These are phyloP conservation scores for Mycena kentingensis DNA, from an alignment of 768 basidiomycete species.

Conservation along the genomic window DNA sequence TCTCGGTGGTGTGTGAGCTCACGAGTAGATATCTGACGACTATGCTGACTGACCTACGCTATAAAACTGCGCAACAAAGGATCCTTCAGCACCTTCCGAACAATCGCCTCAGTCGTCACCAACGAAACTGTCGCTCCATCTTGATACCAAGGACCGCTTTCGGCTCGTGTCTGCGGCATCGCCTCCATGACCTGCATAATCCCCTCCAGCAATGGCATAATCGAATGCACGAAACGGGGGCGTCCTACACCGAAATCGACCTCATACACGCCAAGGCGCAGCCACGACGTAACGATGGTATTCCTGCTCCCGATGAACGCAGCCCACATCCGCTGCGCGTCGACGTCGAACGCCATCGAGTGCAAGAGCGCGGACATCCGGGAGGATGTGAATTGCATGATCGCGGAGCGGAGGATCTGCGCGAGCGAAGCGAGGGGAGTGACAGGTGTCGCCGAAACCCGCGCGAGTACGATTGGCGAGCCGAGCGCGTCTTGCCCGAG, in stretches of 20 bases:
- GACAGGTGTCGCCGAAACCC: slow-evolving; percentile 24
- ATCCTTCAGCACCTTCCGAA: slow-evolving; percentile 28
- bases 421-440: slow-evolving; percentile 25
- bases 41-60: too few relatives aligned
- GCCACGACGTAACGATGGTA: slow-evolving; percentile 38
- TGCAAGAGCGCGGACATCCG: slow-evolving; percentile 35
- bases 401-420: slow-evolving; percentile 29
- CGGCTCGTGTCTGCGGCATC: background rate
- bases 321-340: slow-evolving; percentile 35
- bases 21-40: too few relatives aligned
- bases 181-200: slow-evolving; percentile 36
- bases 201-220: slow-evolving; percentile 39
- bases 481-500: slow-evolving; percentile 33
- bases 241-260: slow-evolving; percentile 35
- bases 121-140: slow-evolving; percentile 28
- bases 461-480: slow-evolving; percentile 34
- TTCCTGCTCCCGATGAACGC: slow-evolving; percentile 37
- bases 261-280: slow-evolving; percentile 33
- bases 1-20: too few relatives aligned
- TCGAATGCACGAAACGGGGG: slow-evolving; percentile 32
- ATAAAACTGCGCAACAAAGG: slow-evolving; percentile 28
- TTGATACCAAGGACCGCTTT: slow-evolving; percentile 29
- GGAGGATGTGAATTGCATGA: slow-evolving; percentile 28
- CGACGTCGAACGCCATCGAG: slow-evolving; percentile 33
- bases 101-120: slow-evolving; percentile 25